phyloP scores from a whole-genome alignment of 495 filamentous ascomycete species.

The Podospora didyma region DNA sequence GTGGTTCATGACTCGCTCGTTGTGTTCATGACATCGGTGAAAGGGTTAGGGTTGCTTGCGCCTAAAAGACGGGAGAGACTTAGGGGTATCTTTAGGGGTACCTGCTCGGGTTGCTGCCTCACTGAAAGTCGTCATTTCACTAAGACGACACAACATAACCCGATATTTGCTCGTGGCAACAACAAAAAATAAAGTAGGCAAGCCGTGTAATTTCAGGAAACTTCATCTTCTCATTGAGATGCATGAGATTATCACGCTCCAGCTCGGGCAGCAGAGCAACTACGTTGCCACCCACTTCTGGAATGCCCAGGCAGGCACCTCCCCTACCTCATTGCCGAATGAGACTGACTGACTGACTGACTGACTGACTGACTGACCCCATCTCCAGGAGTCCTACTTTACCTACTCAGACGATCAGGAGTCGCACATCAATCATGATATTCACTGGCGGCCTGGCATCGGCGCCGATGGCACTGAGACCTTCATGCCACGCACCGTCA shows the following conservation, averaged over 20 bases:
- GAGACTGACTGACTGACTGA: too few species aligned
- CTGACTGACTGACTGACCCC: neutral
- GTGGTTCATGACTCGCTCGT: too few species aligned
- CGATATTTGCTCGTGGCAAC: too few species aligned
- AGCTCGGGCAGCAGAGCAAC: conserved; percentile 89
- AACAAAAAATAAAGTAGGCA: neutral
- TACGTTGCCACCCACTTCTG: conserved; percentile 97
- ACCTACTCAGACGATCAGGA: conserved; percentile 69
- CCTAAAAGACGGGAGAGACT: neutral
- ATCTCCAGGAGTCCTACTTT: conserved; percentile 88
- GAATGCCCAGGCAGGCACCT: conserved; percentile 74
- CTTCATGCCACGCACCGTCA: conserved; percentile 82
- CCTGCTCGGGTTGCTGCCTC: neutral
- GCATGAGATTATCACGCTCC: conserved; percentile 94
- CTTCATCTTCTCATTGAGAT: too few species aligned
- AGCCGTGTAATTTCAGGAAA: too few species aligned
- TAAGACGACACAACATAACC: neutral
- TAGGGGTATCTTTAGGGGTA: too few species aligned
- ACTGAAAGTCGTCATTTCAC: neutral
- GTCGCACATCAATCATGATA: conserved; percentile 81
- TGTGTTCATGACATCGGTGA: too few species aligned
- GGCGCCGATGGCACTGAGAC: conserved; percentile 82
- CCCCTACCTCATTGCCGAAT: too few species aligned
- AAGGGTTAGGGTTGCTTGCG: neutral
- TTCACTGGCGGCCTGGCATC: conserved; percentile 86